Evolutionary conservation across 2,329 filamentous ascomycete genomes (phyloP).

Genomic region (Parascedosporium putredinis): DNA sequence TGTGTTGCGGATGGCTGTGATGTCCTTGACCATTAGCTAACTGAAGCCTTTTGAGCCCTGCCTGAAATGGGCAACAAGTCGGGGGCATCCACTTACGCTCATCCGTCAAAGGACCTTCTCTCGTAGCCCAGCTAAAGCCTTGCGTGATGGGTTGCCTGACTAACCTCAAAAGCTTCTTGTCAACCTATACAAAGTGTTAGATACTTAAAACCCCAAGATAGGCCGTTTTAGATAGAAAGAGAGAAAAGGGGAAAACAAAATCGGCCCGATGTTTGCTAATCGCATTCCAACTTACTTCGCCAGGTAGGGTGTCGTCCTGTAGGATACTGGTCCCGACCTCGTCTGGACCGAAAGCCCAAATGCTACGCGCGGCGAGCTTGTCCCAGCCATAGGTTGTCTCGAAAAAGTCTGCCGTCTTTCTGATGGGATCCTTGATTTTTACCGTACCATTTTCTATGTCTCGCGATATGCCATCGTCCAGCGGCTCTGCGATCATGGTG

Average conservation of each 20-base stretch:
- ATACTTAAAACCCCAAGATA: no score
- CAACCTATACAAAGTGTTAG: slow-evolving; percentile 46
- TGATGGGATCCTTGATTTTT: slow-evolving; percentile 83
- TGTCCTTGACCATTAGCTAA: slow-evolving; percentile 15
- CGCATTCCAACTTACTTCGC: slow-evolving; percentile 49
- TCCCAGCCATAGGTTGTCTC: slow-evolving; percentile 97
- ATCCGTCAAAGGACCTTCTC: slow-evolving; percentile 94
- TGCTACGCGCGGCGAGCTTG: slow-evolving; percentile 82
- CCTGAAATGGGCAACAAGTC: neutral
- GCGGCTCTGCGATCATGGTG: slow-evolving; percentile 93
- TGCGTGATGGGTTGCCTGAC: slow-evolving; percentile 91
- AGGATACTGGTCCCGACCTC: slow-evolving; percentile 91
- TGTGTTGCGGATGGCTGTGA: slow-evolving; percentile 80
- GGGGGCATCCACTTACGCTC: slow-evolving; percentile 58
- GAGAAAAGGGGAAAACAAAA: slow-evolving; percentile 7
- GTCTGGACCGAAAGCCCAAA: slow-evolving; percentile 97
- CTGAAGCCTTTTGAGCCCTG: neutral
- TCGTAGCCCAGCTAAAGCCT: slow-evolving; percentile 91
- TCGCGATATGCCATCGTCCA: slow-evolving; percentile 87
- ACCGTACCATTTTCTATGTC: slow-evolving; percentile 90
- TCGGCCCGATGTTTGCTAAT: neutral
- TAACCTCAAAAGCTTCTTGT: slow-evolving; percentile 78
- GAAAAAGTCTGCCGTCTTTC: slow-evolving; percentile 92
- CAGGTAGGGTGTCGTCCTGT: slow-evolving; percentile 90
- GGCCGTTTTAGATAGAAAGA: slow-evolving; percentile 8